Percentiles rank a stretch among this genome's conserved stretches.
Evolutionary conservation across 176 grass and related monocot genomes (phyloP).

Genomic region (barley (Hordeum vulgare)): DNA sequence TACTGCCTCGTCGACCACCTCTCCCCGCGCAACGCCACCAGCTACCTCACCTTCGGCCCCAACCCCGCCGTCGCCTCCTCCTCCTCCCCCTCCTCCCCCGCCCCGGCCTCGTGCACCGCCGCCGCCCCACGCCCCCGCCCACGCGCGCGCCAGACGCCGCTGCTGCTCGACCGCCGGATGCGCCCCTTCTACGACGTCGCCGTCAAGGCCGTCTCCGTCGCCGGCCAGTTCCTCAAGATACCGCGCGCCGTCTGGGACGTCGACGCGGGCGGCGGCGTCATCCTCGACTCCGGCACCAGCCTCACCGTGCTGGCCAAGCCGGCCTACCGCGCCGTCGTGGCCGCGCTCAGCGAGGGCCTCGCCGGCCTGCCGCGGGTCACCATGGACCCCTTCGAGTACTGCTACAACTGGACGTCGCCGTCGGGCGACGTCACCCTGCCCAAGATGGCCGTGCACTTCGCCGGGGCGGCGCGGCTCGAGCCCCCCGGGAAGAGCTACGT

Average conservation of each 20-base stretch:
- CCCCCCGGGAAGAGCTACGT: conserved; percentile 95
- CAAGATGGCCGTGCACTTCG: conserved; percentile 63
- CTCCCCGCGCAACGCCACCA: conserved; percentile 66
- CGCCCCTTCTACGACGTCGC: conserved; percentile 69
- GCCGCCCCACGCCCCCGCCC: background rate
- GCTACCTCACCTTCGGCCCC: conserved; percentile 77
- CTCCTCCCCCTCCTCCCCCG: background rate
- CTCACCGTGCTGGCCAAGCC: conserved; percentile 58
- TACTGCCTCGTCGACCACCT: conserved; percentile 99
- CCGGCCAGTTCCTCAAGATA: conserved; percentile 54
- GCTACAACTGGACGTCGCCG: conserved; percentile 93
- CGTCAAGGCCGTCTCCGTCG: conserved; percentile 52
- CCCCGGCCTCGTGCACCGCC: background rate
- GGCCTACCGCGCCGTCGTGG: conserved; percentile 55
- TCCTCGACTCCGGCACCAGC: conserved; percentile 89
- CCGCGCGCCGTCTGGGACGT: conserved; percentile 68
- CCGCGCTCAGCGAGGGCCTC: conserved; percentile 51
- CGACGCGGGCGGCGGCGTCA: conserved; percentile 61
- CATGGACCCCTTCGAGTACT: conserved; percentile 88
- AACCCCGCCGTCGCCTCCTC: conserved; percentile 24
- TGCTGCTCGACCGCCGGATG: conserved; percentile 59
- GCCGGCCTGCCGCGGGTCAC: conserved; percentile 29
- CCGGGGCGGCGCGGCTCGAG: conserved; percentile 41
- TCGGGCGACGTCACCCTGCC: conserved; percentile 15
- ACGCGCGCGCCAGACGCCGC: conserved; percentile 35